These are phyloP conservation scores for Phalaenopsis aphrodite DNA, from an alignment of 106 monocot genomes.

Conservation along the genomic window DNA sequence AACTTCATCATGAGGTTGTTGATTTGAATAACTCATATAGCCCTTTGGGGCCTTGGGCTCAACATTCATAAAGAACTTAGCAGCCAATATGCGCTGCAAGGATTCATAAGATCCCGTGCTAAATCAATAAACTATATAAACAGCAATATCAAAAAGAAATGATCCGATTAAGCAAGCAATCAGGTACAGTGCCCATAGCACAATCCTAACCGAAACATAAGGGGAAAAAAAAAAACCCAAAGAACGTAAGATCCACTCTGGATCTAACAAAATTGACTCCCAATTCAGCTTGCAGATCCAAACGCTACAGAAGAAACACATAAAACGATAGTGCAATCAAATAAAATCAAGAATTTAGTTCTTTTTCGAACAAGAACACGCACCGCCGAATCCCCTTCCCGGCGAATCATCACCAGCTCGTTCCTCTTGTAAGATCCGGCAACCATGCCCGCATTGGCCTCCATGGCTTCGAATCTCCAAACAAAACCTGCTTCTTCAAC, in stretches of 20 bases:
- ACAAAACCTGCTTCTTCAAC: neutral
- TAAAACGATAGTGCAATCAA: neutral
- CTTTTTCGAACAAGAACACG: neutral
- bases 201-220: neutral
- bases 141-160: neutral
- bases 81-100: neutral
- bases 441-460: constrained; percentile 78
- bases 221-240: neutral
- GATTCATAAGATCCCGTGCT: neutral
- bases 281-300: constrained; percentile 4
- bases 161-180: neutral
- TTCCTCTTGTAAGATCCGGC: constrained; percentile 78
- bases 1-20: neutral
- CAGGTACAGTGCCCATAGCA: neutral
- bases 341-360: neutral
- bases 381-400: constrained; percentile 57
- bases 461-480: constrained; percentile 31
- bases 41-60: too few species aligned
- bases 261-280: neutral
- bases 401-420: constrained; percentile 78
- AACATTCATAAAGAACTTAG: neutral
- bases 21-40: too few species aligned
- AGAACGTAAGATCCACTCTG: neutral
- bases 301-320: neutral
- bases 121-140: neutral